phyloP scores from a whole-genome alignment of 164 flowering plant genomes.

The Cinnamomum micranthum region DNA sequence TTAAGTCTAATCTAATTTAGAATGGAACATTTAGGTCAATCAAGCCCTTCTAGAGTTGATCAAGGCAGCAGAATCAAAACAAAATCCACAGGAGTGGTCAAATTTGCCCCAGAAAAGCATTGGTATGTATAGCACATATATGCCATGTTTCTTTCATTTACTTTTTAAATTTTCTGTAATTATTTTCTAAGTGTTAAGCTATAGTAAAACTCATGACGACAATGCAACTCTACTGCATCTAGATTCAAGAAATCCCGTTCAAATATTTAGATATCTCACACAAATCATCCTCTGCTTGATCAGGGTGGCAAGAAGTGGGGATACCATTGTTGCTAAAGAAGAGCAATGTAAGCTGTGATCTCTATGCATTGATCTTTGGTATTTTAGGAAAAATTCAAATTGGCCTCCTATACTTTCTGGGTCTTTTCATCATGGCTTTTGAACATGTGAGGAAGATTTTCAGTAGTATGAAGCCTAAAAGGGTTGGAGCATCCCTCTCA shows the following conservation, averaged over 20 bases:
- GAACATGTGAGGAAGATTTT: slow-evolving; percentile 16
- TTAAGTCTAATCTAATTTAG: not conserved
- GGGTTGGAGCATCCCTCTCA: slow-evolving; percentile 23
- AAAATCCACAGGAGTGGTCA: slow-evolving; percentile 67
- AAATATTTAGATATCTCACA: not conserved
- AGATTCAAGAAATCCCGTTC: not conserved
- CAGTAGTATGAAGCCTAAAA: slow-evolving; percentile 14
- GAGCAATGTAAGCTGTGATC: slow-evolving; percentile 3
- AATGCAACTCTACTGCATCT: not conserved
- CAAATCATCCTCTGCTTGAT: not conserved
- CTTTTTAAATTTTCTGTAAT: not conserved
- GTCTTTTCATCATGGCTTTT: slow-evolving; percentile 21
- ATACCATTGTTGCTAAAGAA: slow-evolving; percentile 8
- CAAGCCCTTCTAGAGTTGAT: slow-evolving; percentile 74
- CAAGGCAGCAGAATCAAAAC: slow-evolving; percentile 56
- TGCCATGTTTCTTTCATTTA: not conserved
- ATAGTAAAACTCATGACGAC: not conserved
- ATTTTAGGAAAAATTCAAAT: slow-evolving; percentile 18
- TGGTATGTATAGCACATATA: slow-evolving; percentile 29
- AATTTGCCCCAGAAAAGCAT: slow-evolving; percentile 43
- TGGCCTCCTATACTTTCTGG: slow-evolving; percentile 24
- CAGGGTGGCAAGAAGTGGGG: slow-evolving; percentile 15
- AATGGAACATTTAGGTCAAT: slow-evolving; percentile 62
- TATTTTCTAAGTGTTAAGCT: not conserved
- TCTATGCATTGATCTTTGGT: slow-evolving; percentile 6